Evolutionary conservation across 2,329 filamentous ascomycete genomes (phyloP), one percentile per base, ranked within the genome.

Genomic region (Fusarium nematophilum): DNA sequence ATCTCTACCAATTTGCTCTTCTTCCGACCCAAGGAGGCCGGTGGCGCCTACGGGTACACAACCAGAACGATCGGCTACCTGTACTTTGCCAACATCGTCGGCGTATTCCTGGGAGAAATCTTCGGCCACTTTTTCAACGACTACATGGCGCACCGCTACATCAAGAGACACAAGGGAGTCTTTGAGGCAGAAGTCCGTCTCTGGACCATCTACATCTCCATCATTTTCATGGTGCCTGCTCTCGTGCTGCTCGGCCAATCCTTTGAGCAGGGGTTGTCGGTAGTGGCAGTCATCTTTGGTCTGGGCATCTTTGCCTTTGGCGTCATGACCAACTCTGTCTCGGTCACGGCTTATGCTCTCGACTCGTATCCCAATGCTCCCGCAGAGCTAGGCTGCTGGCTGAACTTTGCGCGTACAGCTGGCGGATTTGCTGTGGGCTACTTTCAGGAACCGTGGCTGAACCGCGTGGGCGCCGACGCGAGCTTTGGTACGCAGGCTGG

Each of bases 141-240:
- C 62, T 57, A 73, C 3, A 68, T 84, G n/a, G 81, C 80, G 3
- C 72, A 66, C 14, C 66, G 73, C n/a, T n/a, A n/a, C n/a, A n/a
- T n/a, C n/a, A n/a, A n/a, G 3, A 65, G 68, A 1, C 79, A 86
- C 69, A 66, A 75, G 8, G 82, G 82, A 21, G 76, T 73, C 49
- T 82, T 86, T 39, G 81, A 85, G 60, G 82, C 84, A 34, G 84
- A 87, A 71, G 80, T 77, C 2, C 81, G 84, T 5, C 78, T 86
- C 25, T 72, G 75, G 13, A 79, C 79, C 36, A 76, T 80, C 55
- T 80, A 78, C 64, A 52, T 83, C 21, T 73, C 78, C 2, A 75
- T 80, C 5, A 77, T 79, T 0, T 77, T 85, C 64, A 81, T 84
- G 70, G 54, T 81, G 3, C 61, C 78, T 1, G 81, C 81, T 0